Percentiles rank a stretch among this genome's conserved stretches.
Conservation (phyloP, 768 basidiomycete genomes). For the Tylopilus cervinicoccineus region DNA sequence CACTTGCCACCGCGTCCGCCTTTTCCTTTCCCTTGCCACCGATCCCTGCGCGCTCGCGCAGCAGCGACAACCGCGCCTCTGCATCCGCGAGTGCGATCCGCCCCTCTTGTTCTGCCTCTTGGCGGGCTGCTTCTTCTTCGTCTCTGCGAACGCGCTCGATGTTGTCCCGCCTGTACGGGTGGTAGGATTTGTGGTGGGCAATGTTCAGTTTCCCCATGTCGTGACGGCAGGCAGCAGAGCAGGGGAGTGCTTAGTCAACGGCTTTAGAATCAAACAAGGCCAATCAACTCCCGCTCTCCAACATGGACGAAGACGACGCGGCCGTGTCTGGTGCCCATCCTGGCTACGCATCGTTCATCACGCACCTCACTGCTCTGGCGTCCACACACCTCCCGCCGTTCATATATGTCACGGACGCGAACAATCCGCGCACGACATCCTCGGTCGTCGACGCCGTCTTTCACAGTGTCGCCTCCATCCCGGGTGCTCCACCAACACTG, state of each 20-base stretch:
- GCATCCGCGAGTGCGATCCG: slow-evolving; percentile 74
- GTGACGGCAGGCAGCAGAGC: neutral
- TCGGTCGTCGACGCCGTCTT: slow-evolving; percentile 27
- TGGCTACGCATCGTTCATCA: slow-evolving; percentile 23
- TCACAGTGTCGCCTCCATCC: slow-evolving; percentile 11
- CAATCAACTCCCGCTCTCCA: slow-evolving; percentile 4
- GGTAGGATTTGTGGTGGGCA: slow-evolving; percentile 89
- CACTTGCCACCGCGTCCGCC: slow-evolving; percentile 28
- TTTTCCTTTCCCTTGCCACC: slow-evolving; percentile 35
- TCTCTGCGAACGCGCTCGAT: slow-evolving; percentile 76
- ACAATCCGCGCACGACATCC: slow-evolving; percentile 43
- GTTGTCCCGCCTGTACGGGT: slow-evolving; percentile 81
- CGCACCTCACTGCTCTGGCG: slow-evolving; percentile 29
- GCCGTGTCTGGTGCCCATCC: slow-evolving; percentile 14
- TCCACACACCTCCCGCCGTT: slow-evolving; percentile 52
- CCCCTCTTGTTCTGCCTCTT: slow-evolving; percentile 69
- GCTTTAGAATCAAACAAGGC: slow-evolving; percentile 13
- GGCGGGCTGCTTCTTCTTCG: slow-evolving; percentile 70
- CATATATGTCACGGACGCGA: slow-evolving; percentile 61
- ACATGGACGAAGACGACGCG: slow-evolving; percentile 18
- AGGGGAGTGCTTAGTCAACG: slow-evolving; percentile 8
- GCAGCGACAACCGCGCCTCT: slow-evolving; percentile 66
- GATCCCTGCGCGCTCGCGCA: slow-evolving; percentile 59
- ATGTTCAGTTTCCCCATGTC: slow-evolving; percentile 54
- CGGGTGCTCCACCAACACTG: slow-evolving; percentile 25